Percentiles rank a stretch among this genome's conserved stretches.
Conservation (phyloP, 169 alveolate genomes). For the Plasmodium chabaudi region DNA sequence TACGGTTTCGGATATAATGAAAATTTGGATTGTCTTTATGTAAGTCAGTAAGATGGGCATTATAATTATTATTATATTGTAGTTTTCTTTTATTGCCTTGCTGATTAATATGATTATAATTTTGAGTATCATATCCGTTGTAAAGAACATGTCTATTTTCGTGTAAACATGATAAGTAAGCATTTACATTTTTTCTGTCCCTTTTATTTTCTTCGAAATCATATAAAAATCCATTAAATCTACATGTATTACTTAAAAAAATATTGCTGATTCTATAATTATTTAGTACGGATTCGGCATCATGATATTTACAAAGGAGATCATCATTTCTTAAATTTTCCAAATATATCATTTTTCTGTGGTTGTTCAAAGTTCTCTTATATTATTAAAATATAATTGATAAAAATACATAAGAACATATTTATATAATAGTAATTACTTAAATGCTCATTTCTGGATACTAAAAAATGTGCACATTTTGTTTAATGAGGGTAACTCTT, state of each 20-base stretch:
- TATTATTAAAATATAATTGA: too few relatives aligned
- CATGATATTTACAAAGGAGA: slow-evolving; percentile 16
- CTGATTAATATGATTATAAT: slow-evolving; percentile 7
- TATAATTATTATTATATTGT: too few relatives aligned
- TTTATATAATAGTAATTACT: background rate
- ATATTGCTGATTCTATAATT: slow-evolving; percentile 2
- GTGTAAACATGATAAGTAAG: background rate
- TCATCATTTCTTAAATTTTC: slow-evolving; percentile 14
- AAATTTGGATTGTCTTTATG: too few relatives aligned
- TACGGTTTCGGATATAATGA: too few relatives aligned
- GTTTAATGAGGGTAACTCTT: too few relatives aligned
- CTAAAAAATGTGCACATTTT: too few relatives aligned
- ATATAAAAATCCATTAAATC: background rate
- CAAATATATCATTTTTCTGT: slow-evolving; percentile 58
- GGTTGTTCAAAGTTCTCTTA: too few relatives aligned
- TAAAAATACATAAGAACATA: background rate
- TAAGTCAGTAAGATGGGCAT: too few relatives aligned
- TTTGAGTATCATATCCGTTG: background rate
- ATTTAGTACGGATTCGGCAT: slow-evolving; percentile 15
- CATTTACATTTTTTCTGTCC: background rate
- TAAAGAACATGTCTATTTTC: background rate
- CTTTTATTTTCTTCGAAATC: background rate
- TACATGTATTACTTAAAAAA: slow-evolving; percentile 18
- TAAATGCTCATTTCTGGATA: slow-evolving; percentile 3
- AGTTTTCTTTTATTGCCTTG: background rate